Conservation (phyloP, 177 flowering plant species). For the Telopea speciosissima region DNA sequence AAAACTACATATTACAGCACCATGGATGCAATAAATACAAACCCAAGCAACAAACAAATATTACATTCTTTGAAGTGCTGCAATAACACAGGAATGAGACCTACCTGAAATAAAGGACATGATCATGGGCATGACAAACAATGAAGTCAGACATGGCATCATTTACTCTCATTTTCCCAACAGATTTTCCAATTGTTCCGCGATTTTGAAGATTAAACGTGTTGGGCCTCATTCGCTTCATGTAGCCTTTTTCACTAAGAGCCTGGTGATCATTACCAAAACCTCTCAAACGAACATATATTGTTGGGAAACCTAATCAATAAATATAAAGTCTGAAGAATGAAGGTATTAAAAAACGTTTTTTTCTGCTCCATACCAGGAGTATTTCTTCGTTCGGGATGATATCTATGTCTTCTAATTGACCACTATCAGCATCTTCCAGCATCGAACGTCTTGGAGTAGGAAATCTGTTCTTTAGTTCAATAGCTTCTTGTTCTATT, state of each 20-base stretch:
- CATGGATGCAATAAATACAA: not conserved
- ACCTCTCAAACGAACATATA: not conserved
- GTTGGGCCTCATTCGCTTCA: conserved; percentile 86
- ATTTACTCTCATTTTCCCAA: conserved; percentile 88
- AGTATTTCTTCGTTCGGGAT: conserved; percentile 96
- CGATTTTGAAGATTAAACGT: conserved; percentile 86
- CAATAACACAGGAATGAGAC: conserved; percentile 1
- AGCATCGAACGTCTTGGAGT: conserved; percentile 78
- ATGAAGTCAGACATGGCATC: conserved; percentile 93
- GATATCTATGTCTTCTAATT: conserved; percentile 85
- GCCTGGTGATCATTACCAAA: conserved; percentile 36
- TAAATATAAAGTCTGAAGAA: not conserved
- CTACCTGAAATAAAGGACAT: conserved; percentile 87
- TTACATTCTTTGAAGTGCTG: not conserved
- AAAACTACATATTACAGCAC: not conserved
- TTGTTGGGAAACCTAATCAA: not conserved
- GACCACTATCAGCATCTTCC: conserved; percentile 77
- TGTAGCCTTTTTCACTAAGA: conserved; percentile 92
- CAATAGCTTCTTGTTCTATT: conserved; percentile 86
- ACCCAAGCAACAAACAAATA: not conserved
- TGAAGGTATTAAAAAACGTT: not conserved
- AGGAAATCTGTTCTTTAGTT: conserved; percentile 73
- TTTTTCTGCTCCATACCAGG: conserved; percentile 39
- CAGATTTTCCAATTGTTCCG: conserved; percentile 97
- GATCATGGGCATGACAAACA: conserved; percentile 87